These are phyloP conservation scores for Sporopachydermia lactativora DNA, from an alignment of 805 yeast species.

Conservation along the genomic window DNA sequence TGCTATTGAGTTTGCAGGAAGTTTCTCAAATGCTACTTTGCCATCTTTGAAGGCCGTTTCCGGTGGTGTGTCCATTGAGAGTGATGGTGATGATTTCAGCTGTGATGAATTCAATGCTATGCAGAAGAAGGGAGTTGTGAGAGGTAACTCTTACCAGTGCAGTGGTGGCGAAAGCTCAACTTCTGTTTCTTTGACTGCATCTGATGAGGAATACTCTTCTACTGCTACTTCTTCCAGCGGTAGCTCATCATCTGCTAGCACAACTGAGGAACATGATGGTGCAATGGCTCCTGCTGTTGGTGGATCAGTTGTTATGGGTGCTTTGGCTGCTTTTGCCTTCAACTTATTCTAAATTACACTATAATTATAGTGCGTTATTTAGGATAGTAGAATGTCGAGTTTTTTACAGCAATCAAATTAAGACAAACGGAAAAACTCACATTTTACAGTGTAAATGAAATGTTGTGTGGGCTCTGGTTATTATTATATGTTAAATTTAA, in stretches of 20 bases:
- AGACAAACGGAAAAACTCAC: no score
- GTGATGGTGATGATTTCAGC: conserved; percentile 58
- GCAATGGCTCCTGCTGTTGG: conserved; percentile 20
- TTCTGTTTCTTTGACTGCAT: conserved; percentile 23
- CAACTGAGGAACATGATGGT: conserved; percentile 24
- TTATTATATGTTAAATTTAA: no score
- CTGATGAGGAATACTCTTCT: conserved; percentile 16
- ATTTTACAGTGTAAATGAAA: no score
- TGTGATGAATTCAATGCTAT: conserved; percentile 64
- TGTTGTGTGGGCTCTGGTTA: no score
- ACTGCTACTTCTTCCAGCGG: conserved; percentile 15
- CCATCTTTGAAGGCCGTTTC: conserved; percentile 60
- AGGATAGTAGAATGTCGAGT: no score
- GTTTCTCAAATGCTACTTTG: conserved; percentile 67
- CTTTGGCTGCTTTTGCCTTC: conserved; percentile 11
- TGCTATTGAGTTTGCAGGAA: conserved; percentile 73
- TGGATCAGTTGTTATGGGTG: conserved; percentile 15
- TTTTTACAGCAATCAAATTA: no score
- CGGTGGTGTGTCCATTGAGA: conserved; percentile 83
- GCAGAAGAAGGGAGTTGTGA: conserved; percentile 68
- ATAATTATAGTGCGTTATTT: no score
- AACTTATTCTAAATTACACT: conserved; percentile 10
- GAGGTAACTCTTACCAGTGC: conserved; percentile 80
- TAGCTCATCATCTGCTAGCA: conserved; percentile 27
- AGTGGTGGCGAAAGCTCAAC: conserved; percentile 43